These are phyloP conservation scores for Gastrodia elata DNA, from an alignment of 106 monocot genomes.

Conservation along the genomic window DNA sequence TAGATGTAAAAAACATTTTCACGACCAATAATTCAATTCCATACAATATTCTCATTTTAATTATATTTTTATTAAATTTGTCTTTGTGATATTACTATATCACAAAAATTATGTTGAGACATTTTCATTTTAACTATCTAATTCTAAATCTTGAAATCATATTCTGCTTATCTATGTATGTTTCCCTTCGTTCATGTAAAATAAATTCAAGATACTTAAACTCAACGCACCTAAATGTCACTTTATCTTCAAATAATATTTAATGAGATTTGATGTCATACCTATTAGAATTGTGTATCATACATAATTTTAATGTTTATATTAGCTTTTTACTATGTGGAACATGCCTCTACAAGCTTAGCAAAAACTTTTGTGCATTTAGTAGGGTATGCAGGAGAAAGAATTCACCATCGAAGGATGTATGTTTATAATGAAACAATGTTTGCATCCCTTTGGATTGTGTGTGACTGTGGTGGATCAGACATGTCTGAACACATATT, in stretches of 20 bases:
- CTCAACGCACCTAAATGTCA: not conserved
- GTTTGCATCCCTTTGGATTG: no score
- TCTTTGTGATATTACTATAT: not conserved
- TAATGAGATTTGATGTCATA: not conserved
- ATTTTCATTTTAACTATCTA: not conserved
- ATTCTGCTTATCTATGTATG: not conserved
- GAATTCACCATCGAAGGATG: no score
- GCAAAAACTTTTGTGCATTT: no score
- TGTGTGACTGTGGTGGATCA: no score
- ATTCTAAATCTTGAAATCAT: not conserved
- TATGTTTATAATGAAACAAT: no score
- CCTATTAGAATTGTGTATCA: not conserved
- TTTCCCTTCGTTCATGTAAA: not conserved
- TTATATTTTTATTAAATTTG: not conserved
- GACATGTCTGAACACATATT: no score
- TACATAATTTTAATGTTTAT: no score
- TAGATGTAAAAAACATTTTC: no score
- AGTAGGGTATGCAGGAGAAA: no score
- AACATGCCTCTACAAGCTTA: no score
- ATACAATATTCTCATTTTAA: not conserved
- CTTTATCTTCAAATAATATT: not conserved
- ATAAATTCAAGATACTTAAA: not conserved
- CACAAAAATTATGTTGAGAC: not conserved
- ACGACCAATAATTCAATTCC: no score
- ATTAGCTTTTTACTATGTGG: no score